Evolutionary conservation across 331 rosid species (phyloP).

Genomic region (Prunus yedoensis): DNA sequence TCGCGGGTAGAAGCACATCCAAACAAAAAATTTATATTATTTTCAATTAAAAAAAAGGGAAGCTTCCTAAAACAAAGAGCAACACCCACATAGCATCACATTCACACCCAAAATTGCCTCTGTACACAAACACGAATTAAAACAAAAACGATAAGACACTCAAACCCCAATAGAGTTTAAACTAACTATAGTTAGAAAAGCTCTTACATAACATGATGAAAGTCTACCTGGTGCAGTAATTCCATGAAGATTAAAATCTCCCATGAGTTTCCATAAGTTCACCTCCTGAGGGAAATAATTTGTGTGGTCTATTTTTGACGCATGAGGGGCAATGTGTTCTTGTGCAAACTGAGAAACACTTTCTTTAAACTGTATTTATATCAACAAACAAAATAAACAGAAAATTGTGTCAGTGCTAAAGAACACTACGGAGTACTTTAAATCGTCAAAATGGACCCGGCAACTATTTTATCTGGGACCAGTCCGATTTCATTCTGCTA

Average conservation of each 20-base stretch:
- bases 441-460: not conserved
- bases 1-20: not conserved
- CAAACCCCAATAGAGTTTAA: not conserved
- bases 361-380: constrained; percentile 68
- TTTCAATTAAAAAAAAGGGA: not conserved
- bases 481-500: not conserved
- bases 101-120: not conserved
- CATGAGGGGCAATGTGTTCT: constrained; percentile 83
- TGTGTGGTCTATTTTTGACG: constrained; percentile 73
- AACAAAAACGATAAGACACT: not conserved
- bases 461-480: not conserved
- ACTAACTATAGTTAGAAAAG: not conserved
- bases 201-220: not conserved
- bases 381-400: not conserved
- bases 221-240: constrained; percentile 85
- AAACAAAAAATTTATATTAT: no score
- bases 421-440: not conserved
- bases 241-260: constrained; percentile 90
- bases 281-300: constrained; percentile 86
- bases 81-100: not conserved
- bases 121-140: not conserved
- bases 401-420: constrained; percentile 18
- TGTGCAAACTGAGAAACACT: constrained; percentile 80
- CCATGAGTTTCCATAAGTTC: constrained; percentile 95
- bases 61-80: not conserved